A percentile compares a stretch with the other conserved stretches of the same genome.
Conservation (phyloP, 495 filamentous ascomycete genomes). For the Baudoinia panamericana region DNA sequence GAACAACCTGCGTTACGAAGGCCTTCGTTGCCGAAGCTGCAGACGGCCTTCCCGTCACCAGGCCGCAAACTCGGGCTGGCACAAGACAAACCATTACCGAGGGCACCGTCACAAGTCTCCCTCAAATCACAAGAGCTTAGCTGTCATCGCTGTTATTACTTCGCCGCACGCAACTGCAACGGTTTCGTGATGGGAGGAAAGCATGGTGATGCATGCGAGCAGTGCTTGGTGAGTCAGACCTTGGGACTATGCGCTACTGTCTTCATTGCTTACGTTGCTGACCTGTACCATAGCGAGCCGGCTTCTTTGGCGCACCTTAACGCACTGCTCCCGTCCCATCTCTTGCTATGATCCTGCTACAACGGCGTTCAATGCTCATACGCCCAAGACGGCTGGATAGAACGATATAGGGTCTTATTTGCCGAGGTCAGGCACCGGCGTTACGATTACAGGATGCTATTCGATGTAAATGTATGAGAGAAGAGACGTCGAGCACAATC, state of each 20-base stretch:
- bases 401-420: no score
- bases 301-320: constrained; percentile 12
- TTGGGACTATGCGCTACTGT: no score
- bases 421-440: no score
- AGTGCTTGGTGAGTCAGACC: constrained; percentile 12
- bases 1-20: neutral
- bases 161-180: constrained; percentile 14
- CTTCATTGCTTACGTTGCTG: neutral
- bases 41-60: constrained; percentile 7
- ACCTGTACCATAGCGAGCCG: constrained; percentile 9
- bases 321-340: neutral
- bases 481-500: no score
- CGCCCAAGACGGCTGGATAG: no score
- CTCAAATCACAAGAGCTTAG: neutral
- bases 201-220: constrained; percentile 12
- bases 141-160: constrained; percentile 15
- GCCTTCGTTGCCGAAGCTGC: constrained; percentile 11
- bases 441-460: no score
- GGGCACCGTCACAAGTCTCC: constrained; percentile 1
- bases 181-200: constrained; percentile 13
- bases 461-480: no score
- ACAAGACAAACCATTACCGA: constrained; percentile 10
- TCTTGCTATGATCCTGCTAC: no score
- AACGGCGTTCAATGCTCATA: no score
- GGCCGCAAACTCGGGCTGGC: neutral